Conservation (phyloP, 805 yeast species). For the Brettanomyces naardenensis region DNA sequence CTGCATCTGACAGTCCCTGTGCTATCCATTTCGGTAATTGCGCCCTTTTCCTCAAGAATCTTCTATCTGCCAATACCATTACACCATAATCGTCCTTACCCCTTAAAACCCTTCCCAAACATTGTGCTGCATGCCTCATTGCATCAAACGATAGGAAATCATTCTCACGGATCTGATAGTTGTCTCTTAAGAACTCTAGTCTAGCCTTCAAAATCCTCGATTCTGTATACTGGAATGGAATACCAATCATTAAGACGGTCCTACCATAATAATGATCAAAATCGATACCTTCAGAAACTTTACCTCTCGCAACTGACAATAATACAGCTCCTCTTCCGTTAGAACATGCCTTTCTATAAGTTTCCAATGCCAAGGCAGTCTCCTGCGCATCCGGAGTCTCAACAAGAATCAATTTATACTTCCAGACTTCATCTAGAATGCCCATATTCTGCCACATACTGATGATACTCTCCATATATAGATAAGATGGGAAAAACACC, state of each 20-base stretch:
- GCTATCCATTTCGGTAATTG: constrained; percentile 97
- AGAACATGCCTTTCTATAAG: constrained; percentile 91
- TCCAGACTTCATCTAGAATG: constrained; percentile 96
- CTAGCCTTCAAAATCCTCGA: constrained; percentile 94
- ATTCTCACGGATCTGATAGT: constrained; percentile 85
- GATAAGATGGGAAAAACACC: constrained; percentile 93
- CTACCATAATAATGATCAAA: constrained; percentile 98
- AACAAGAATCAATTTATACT: constrained; percentile 85
- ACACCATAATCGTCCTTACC: constrained; percentile 99
- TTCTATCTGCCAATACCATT: constrained; percentile 93
- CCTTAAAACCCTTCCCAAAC: constrained; percentile 92
- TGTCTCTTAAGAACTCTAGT: constrained; percentile 86
- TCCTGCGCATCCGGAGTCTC: constrained; percentile 99
- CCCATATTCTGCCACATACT: constrained; percentile 99
- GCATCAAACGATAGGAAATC: constrained; percentile 97
- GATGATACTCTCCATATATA: constrained; percentile 96
- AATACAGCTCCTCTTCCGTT: constrained; percentile 97
- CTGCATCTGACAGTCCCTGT: constrained; percentile 88
- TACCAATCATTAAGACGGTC: constrained; percentile 97
- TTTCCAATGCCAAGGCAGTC: constrained; percentile 90
- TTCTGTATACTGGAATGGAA: constrained; percentile 98
- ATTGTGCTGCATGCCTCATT: constrained; percentile 99
- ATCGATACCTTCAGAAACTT: constrained; percentile 98
- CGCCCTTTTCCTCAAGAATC: constrained; percentile 77
- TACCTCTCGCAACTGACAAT: constrained; percentile 97